These are phyloP conservation scores for Russula sp. DNA, from an alignment of 768 basidiomycete species.

Conservation along the genomic window DNA sequence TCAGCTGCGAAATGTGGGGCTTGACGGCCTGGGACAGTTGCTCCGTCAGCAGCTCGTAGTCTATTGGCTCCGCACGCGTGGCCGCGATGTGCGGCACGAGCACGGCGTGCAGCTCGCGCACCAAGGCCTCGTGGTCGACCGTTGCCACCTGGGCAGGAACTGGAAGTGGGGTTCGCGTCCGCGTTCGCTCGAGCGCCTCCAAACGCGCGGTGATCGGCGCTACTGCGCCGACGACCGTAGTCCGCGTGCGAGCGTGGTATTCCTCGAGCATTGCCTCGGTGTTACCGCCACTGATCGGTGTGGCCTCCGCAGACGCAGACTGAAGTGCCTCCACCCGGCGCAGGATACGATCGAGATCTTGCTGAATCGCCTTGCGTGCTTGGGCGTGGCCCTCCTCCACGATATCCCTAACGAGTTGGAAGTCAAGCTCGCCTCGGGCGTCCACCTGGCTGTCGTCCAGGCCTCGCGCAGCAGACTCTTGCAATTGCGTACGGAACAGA, in stretches of 20 bases:
- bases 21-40: conserved; percentile 80
- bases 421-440: conserved; percentile 70
- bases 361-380: conserved; percentile 47
- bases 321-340: conserved; percentile 34
- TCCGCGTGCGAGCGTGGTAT: conserved; percentile 47
- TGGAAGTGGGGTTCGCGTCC: conserved; percentile 32
- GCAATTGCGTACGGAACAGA: conserved; percentile 60
- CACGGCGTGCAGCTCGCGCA: conserved; percentile 50
- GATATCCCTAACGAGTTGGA: conserved; percentile 63
- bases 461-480: conserved; percentile 50
- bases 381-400: conserved; percentile 63
- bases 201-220: conserved; percentile 49
- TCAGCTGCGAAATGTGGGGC: conserved; percentile 81
- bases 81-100: conserved; percentile 56
- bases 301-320: conserved; percentile 21
- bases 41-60: conserved; percentile 69
- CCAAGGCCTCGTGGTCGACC: conserved; percentile 47
- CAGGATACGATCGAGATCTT: conserved; percentile 48
- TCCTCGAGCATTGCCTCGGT: conserved; percentile 47
- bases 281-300: conserved; percentile 20
- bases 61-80: conserved; percentile 57
- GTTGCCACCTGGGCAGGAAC: not conserved
- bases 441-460: conserved; percentile 60
- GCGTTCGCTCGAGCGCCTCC: conserved; percentile 40
- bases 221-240: conserved; percentile 54